Evolutionary conservation across 164 flowering plant species (phyloP).

Genomic region (Vitis vinifera): ASM3070453v1 NC_081818.1:26735001-26735500

Average conservation of each 20-base stretch:
- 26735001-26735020: constrained; percentile 73
- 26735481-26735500: constrained; percentile 18
- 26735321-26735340: constrained; percentile 84
- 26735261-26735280: constrained; percentile 74
- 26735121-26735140: not conserved
- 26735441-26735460: not conserved
- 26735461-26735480: constrained; percentile 4
- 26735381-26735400: constrained; percentile 93
- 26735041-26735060: constrained; percentile 56
- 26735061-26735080: constrained; percentile 11
- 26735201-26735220: constrained; percentile 95
- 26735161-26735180: constrained; percentile 99
- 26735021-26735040: constrained; percentile 86
- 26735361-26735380: constrained; percentile 92
- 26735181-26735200: constrained; percentile 86
- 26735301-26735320: constrained; percentile 84
- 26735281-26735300: constrained; percentile 98
- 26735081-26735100: not conserved
- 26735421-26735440: constrained; percentile 8
- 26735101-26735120: too few species aligned
- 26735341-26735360: constrained; percentile 87
- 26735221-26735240: constrained; percentile 90
- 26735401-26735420: constrained; percentile 30
- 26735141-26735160: not conserved
- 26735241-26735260: constrained; percentile 76